phyloP scores from a whole-genome alignment of 2,329 filamentous ascomycete genomes.

The Escovopsis sp. region DNA sequence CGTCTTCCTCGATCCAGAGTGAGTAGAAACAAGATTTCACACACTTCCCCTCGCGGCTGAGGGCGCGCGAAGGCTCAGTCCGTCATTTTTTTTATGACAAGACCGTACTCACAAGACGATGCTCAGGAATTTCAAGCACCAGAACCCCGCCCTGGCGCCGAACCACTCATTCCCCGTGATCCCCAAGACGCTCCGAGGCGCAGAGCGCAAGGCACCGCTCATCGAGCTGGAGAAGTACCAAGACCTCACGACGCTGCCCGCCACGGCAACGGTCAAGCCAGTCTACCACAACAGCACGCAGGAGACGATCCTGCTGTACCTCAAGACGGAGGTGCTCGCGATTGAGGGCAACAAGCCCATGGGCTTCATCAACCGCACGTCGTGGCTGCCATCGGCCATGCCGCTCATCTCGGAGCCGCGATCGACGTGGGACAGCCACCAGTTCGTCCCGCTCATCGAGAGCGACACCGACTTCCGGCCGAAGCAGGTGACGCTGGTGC shows the following conservation, averaged over 20 bases:
- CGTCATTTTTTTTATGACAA: too few species aligned
- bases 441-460: constrained; percentile 10
- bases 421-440: constrained; percentile 10
- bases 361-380: constrained; percentile 14
- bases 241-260: constrained; percentile 3
- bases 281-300: constrained; percentile 5
- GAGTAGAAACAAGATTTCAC: constrained; percentile 1
- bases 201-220: not conserved
- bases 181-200: constrained; percentile 3
- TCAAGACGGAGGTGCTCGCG: constrained; percentile 12
- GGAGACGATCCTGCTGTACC: constrained; percentile 11
- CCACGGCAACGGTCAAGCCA: not conserved
- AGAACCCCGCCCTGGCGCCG: constrained; percentile 10
- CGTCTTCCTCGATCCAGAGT: constrained; percentile 14
- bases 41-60: too few species aligned
- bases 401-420: constrained; percentile 10
- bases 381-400: constrained; percentile 10
- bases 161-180: constrained; percentile 8
- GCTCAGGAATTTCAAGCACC: constrained; percentile 11
- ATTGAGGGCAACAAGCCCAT: constrained; percentile 10
- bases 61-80: too few species aligned
- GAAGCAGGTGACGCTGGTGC: constrained; percentile 13
- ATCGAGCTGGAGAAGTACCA: constrained; percentile 2
- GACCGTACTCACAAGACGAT: not conserved
- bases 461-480: constrained; percentile 3